Evolutionary conservation across 2,329 filamentous ascomycete genomes (phyloP).

Genomic region (Tolypocladium capitatum): DNA sequence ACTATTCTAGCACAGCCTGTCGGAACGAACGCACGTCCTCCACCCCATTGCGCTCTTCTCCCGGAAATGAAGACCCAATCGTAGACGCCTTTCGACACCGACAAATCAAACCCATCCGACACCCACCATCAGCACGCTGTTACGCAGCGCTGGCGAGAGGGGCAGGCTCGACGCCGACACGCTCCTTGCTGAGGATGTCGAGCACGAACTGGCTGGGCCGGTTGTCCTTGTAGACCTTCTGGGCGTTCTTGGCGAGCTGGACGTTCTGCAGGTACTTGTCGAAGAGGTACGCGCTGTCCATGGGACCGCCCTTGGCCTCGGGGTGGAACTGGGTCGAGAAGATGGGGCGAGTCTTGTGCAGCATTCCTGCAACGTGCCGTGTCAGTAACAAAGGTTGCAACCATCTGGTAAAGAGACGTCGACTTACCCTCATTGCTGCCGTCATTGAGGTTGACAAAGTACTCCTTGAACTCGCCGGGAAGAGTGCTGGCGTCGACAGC

Average conservation of each 20-base stretch:
- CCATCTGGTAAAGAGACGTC: background rate
- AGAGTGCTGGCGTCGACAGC: constrained; percentile 80
- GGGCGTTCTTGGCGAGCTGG: constrained; percentile 73
- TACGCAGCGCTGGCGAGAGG: constrained; percentile 40
- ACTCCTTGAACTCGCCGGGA: constrained; percentile 83
- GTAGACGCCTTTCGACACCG: constrained; percentile 1
- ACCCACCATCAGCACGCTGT: constrained; percentile 1
- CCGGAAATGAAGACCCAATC: background rate
- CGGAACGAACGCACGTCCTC: background rate
- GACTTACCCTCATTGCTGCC: constrained; percentile 75
- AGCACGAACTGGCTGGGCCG: constrained; percentile 77
- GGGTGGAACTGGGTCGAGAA: constrained; percentile 99
- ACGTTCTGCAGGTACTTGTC: constrained; percentile 93
- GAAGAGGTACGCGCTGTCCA: constrained; percentile 92
- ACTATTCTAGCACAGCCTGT: background rate
- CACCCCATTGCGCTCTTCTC: background rate
- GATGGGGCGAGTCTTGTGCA: constrained; percentile 90
- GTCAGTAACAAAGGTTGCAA: constrained; percentile 3
- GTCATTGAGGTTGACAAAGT: constrained; percentile 97
- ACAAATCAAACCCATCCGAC: background rate
- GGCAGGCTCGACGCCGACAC: constrained; percentile 69
- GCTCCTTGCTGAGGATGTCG: constrained; percentile 84
- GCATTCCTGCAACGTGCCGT: constrained; percentile 45
- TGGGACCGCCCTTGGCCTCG: constrained; percentile 91
- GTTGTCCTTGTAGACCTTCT: constrained; percentile 71